phyloP scores from a whole-genome alignment of 805 yeast species.

The Wickerhamomyces alni region DNA sequence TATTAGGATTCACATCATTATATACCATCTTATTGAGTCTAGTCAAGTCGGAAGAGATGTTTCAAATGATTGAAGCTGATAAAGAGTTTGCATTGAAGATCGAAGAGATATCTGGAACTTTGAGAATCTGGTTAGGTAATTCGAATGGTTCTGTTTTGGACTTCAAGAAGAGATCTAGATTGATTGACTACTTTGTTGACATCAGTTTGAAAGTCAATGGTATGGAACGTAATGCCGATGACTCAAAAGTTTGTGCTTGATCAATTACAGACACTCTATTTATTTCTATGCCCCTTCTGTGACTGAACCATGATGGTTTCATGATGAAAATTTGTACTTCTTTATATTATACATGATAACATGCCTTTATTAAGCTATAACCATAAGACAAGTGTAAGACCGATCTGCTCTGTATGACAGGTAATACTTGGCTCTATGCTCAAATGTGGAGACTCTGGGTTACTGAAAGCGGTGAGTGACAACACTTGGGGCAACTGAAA shows the following conservation, averaged over 20 bases:
- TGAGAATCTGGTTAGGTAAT: constrained; percentile 32
- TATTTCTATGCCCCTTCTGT: too few relatives aligned
- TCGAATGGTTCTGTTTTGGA: constrained; percentile 22
- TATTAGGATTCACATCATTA: constrained; percentile 27
- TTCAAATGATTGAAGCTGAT: constrained; percentile 10
- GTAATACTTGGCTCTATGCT: too few relatives aligned
- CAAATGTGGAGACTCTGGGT: too few relatives aligned
- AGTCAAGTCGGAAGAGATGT: constrained; percentile 12
- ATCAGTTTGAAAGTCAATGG: constrained; percentile 22
- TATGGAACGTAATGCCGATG: constrained; percentile 6
- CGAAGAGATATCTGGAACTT: constrained; percentile 25
- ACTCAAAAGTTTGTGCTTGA: not conserved
- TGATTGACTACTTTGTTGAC: constrained; percentile 27
- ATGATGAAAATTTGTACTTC: too few relatives aligned
- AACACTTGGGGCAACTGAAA: too few relatives aligned
- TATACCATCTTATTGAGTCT: constrained; percentile 20
- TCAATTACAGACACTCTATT: too few relatives aligned
- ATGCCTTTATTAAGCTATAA: too few relatives aligned
- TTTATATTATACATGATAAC: too few relatives aligned
- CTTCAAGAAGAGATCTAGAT: constrained; percentile 24
- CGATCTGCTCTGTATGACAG: too few relatives aligned
- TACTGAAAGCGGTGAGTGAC: too few relatives aligned
- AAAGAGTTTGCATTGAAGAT: constrained; percentile 17
- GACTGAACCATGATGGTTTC: not conserved
- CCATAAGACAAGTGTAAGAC: too few relatives aligned